These are phyloP conservation scores for Colletotrichum liaoningense DNA, from an alignment of 2,329 filamentous ascomycete species.

Conservation along the genomic window DNA sequence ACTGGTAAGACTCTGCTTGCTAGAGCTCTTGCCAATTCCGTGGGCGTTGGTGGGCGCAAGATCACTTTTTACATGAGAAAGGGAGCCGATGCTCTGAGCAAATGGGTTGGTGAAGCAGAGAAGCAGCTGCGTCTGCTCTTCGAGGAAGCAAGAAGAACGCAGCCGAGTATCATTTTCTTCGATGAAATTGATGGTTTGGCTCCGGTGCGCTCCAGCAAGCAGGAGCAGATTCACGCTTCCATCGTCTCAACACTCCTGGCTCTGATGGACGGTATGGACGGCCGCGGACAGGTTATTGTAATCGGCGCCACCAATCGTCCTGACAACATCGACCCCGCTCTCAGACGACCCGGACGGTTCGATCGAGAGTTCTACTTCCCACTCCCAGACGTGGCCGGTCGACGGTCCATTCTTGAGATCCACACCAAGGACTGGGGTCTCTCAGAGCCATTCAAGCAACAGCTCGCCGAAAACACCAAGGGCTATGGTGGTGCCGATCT, in stretches of 20 bases:
- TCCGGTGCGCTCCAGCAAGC: conserved; percentile 95
- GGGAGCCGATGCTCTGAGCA: conserved; percentile 95
- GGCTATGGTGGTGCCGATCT: conserved; percentile 97
- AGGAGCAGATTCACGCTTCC: conserved; percentile 98
- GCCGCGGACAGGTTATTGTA: conserved; percentile 97
- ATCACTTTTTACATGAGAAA: conserved; percentile 99
- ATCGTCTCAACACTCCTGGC: conserved; percentile 96
- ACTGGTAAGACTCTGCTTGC: conserved; percentile 98
- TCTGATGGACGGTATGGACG: conserved; percentile 98
- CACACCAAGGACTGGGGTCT: conserved; percentile 96
- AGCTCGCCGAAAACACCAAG: conserved; percentile 89
- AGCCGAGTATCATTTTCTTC: conserved; percentile 99
- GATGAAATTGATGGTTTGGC: conserved; percentile 98
- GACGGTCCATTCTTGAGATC: conserved; percentile 91
- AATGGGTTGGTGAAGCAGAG: conserved; percentile 99
- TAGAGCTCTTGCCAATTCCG: conserved; percentile 89
- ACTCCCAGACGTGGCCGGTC: conserved; percentile 82
- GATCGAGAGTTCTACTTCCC: conserved; percentile 99
- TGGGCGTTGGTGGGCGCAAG: conserved; percentile 89
- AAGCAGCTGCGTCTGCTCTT: conserved; percentile 93
- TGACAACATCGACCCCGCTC: conserved; percentile 95
- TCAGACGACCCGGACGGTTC: conserved; percentile 92
- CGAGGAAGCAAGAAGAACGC: conserved; percentile 93
- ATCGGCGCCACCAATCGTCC: conserved; percentile 98
- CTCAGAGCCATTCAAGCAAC: conserved; percentile 80